phyloP scores from a whole-genome alignment of 2,329 filamentous ascomycete species.

The Zalaria sp. region DNA sequence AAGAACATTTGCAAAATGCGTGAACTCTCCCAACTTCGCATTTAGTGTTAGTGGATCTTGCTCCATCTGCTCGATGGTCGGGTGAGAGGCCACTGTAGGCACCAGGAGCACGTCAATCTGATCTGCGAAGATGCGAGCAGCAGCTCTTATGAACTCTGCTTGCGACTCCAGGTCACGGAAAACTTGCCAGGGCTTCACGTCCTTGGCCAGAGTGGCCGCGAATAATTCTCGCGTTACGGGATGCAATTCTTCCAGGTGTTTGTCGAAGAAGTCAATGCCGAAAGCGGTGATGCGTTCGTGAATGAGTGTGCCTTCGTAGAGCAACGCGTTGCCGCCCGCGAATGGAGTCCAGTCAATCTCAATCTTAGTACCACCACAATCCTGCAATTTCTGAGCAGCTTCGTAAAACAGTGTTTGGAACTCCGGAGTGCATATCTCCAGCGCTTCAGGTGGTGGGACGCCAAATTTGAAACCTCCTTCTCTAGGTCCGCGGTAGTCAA shows the following conservation, averaged over 20 bases:
- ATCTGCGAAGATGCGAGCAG: slow-evolving; percentile 24
- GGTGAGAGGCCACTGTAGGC: slow-evolving; percentile 34
- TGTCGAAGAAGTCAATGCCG: slow-evolving; percentile 23
- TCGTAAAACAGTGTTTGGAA: slow-evolving; percentile 29
- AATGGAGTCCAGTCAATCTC: slow-evolving; percentile 36
- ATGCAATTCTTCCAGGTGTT: slow-evolving; percentile 28
- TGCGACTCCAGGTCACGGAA: slow-evolving; percentile 35
- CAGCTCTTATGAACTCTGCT: slow-evolving; percentile 27
- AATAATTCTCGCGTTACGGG: slow-evolving; percentile 36
- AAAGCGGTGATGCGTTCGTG: slow-evolving; percentile 38
- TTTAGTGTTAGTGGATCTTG: slow-evolving; percentile 41
- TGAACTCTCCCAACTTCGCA: slow-evolving; percentile 40
- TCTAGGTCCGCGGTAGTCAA: slow-evolving; percentile 18
- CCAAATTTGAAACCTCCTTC: slow-evolving; percentile 32
- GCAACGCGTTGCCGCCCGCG: slow-evolving; percentile 36
- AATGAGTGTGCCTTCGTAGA: slow-evolving; percentile 45
- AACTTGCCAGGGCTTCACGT: slow-evolving; percentile 30
- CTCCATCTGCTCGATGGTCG: slow-evolving; percentile 37
- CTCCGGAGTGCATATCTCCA: slow-evolving; percentile 26
- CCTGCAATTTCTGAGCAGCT: slow-evolving; percentile 24
- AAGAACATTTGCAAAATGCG: slow-evolving; percentile 47
- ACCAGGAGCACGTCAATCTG: slow-evolving; percentile 37
- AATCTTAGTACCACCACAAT: slow-evolving; percentile 27
- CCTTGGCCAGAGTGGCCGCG: slow-evolving; percentile 21
- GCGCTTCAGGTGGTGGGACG: slow-evolving; percentile 29